These are phyloP conservation scores for Ceratobasidium sp. DNA, from an alignment of 1,284 basidiomycete genomes.

Conservation along the genomic window DNA sequence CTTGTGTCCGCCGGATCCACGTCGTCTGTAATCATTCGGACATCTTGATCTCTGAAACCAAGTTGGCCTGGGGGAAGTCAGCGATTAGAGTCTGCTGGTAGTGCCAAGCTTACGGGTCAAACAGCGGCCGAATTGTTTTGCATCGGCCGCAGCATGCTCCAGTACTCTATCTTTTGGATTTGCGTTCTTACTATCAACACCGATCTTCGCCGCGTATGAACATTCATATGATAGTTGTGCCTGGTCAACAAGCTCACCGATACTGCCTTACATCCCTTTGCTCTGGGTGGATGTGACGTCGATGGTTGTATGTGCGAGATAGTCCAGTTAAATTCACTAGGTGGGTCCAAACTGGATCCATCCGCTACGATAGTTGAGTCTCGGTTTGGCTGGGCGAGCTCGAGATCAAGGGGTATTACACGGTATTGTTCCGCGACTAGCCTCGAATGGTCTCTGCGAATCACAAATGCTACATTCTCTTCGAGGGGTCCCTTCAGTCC, in stretches of 20 bases:
- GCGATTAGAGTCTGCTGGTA: background rate
- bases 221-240: background rate
- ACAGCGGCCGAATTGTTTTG: constrained; percentile 6
- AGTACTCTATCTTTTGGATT: background rate
- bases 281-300: background rate
- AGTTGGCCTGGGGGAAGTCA: background rate
- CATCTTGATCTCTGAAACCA: background rate
- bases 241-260: background rate
- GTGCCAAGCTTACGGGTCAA: background rate
- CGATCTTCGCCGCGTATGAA: constrained; percentile 1
- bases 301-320: background rate
- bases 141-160: constrained; percentile 1
- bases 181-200: background rate
- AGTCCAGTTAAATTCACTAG: background rate
- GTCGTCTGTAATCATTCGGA: background rate
- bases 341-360: background rate
- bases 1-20: too few relatives aligned
- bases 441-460: background rate
- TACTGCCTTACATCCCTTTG: background rate
- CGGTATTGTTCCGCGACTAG: background rate
- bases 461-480: background rate
- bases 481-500: background rate
- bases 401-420: background rate
- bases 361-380: background rate
- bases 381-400: background rate